Conservation (phyloP, 2,329 filamentous ascomycete species). For the Trichoderma aggressivum region DNA sequence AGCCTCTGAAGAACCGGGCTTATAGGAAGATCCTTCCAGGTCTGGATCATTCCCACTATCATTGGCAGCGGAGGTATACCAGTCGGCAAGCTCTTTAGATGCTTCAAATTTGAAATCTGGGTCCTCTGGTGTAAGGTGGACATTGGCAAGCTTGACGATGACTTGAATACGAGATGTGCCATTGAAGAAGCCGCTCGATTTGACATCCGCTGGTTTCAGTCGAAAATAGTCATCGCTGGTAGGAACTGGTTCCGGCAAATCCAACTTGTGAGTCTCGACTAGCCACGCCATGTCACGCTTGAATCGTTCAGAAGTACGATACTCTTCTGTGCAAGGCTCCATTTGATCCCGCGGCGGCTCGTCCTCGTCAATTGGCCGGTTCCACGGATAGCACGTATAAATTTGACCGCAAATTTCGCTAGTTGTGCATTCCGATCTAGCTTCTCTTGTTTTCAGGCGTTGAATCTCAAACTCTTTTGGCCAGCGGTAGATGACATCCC, state of each 20-base stretch:
- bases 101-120: conserved; percentile 31
- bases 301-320: conserved; percentile 24
- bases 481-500: conserved; percentile 16
- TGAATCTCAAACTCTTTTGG: conserved; percentile 25
- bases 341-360: conserved; percentile 25
- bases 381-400: conserved; percentile 20
- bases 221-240: neutral
- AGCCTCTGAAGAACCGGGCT: neutral
- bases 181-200: conserved; percentile 30
- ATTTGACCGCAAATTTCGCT: conserved; percentile 21
- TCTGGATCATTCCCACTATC: neutral
- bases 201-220: conserved; percentile 26
- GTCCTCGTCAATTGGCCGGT: conserved; percentile 27
- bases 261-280: conserved; percentile 25
- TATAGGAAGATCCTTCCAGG: neutral
- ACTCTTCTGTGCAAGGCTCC: conserved; percentile 17
- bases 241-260: conserved; percentile 21
- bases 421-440: conserved; percentile 22
- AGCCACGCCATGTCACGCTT: conserved; percentile 31
- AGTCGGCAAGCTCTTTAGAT: neutral
- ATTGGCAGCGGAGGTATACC: neutral
- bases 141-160: conserved; percentile 60
- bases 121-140: conserved; percentile 57
- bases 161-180: conserved; percentile 48
- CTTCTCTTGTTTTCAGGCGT: conserved; percentile 25